phyloP scores from a whole-genome alignment of 306 rosid genomes.

The Fragaria ananassa region DNA sequence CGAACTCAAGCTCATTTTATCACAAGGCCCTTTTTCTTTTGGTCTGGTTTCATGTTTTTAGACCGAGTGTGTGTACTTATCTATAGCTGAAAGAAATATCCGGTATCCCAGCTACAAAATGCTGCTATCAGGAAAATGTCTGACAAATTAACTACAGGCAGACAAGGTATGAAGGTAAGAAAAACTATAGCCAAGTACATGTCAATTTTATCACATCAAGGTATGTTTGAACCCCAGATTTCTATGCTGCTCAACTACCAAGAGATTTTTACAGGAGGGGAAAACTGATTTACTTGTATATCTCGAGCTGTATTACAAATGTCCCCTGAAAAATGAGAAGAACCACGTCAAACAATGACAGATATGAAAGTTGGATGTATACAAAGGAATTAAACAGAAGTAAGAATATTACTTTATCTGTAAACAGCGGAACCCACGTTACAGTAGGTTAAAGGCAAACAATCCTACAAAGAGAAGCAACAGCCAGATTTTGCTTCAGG shows the following conservation, averaged over 20 bases:
- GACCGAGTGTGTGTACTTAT: neutral
- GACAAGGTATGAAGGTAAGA: neutral
- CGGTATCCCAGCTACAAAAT: slow-evolving; percentile 4
- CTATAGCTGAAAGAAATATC: neutral
- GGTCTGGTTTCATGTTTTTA: neutral
- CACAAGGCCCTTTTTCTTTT: neutral
- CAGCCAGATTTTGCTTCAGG: slow-evolving; percentile 49
- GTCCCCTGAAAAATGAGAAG: slow-evolving; percentile 7
- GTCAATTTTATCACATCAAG: slow-evolving; percentile 7
- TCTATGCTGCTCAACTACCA: slow-evolving; percentile 7
- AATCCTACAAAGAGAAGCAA: slow-evolving; percentile 51
- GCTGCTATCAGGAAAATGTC: neutral
- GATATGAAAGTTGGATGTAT: neutral
- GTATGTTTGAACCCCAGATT: neutral
- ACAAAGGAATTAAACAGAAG: slow-evolving; percentile 1
- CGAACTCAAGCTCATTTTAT: neutral
- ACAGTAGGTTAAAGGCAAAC: slow-evolving; percentile 12
- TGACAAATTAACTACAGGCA: neutral
- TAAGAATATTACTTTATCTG: slow-evolving; percentile 28
- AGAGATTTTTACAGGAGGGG: slow-evolving; percentile 15
- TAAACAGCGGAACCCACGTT: slow-evolving; percentile 16
- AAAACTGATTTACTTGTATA: slow-evolving; percentile 4
- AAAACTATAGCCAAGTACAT: slow-evolving; percentile 8
- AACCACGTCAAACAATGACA: slow-evolving; percentile 16
- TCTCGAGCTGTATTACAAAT: neutral